Evolutionary conservation across 2,329 filamentous ascomycete genomes (phyloP).

Genomic region (Aspergillus felis): DNA sequence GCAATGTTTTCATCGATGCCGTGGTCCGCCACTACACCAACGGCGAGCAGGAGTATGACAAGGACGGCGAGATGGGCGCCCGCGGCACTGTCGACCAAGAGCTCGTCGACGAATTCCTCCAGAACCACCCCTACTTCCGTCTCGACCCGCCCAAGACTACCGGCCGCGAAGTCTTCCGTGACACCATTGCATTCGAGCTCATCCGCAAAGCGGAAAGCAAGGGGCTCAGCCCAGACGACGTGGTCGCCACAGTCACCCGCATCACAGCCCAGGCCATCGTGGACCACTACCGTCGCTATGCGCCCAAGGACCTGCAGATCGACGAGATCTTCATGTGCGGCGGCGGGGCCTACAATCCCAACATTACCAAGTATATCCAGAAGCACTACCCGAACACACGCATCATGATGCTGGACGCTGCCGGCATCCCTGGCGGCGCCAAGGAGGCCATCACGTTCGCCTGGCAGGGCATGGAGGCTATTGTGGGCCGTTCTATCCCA

Average conservation of each 20-base stretch:
- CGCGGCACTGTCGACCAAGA: slow-evolving; percentile 48
- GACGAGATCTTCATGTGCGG: slow-evolving; percentile 56
- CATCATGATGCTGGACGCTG: slow-evolving; percentile 55
- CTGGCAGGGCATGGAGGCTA: slow-evolving; percentile 58
- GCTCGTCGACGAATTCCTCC: slow-evolving; percentile 52
- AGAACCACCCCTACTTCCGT: slow-evolving; percentile 47
- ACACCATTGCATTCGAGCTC: not conserved
- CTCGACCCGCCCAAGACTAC: slow-evolving; percentile 55
- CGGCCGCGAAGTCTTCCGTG: slow-evolving; percentile 53
- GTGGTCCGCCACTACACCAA: slow-evolving; percentile 53
- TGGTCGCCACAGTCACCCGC: slow-evolving; percentile 37
- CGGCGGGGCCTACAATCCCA: slow-evolving; percentile 18
- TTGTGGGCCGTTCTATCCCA: slow-evolving; percentile 53
- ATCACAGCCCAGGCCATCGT: slow-evolving; percentile 59
- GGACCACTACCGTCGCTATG: slow-evolving; percentile 47
- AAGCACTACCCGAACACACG: slow-evolving; percentile 45
- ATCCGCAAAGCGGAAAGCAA: not conserved
- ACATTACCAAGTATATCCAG: slow-evolving; percentile 54
- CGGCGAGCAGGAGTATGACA: slow-evolving; percentile 49
- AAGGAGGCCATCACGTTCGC: slow-evolving; percentile 61
- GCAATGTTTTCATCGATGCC: slow-evolving; percentile 55
- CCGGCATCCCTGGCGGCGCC: slow-evolving; percentile 54
- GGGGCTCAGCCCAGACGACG: not conserved
- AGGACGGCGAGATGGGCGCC: slow-evolving; percentile 49
- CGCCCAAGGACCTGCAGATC: slow-evolving; percentile 44